These are phyloP conservation scores for Orbilia brochopaga DNA, from an alignment of 2,329 filamentous ascomycete species.

Conservation along the genomic window DNA sequence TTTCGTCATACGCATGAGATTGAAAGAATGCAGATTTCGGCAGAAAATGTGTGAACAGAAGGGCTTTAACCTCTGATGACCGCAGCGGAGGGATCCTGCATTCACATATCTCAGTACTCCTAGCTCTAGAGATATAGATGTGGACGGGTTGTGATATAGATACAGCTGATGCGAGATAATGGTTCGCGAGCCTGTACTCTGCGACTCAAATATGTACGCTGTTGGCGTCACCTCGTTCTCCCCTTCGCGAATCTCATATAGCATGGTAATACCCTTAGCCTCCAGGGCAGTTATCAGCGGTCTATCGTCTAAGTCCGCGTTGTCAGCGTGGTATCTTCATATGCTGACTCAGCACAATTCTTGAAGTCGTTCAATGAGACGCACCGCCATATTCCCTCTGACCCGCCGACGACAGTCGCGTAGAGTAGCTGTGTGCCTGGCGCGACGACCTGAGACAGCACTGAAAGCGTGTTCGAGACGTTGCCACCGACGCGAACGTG, in stretches of 20 bases:
- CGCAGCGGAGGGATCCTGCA: slow-evolving; percentile 19
- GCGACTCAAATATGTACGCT: slow-evolving; percentile 52
- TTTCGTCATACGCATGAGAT: slow-evolving; percentile 38
- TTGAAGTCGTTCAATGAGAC: slow-evolving; percentile 2
- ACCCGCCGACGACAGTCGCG: slow-evolving; percentile 46
- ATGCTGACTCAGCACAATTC: slow-evolving; percentile 24
- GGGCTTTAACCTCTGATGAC: slow-evolving; percentile 28
- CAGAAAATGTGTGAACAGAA: slow-evolving; percentile 44
- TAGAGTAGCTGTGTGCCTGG: slow-evolving; percentile 37
- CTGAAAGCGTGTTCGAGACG: slow-evolving; percentile 73
- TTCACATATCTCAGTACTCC: too few relatives aligned
- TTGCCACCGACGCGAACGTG: slow-evolving; percentile 73
- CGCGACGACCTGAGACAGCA: slow-evolving; percentile 68
- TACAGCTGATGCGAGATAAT: slow-evolving; percentile 52
- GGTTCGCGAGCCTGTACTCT: slow-evolving; percentile 43
- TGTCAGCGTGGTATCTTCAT: slow-evolving; percentile 37
- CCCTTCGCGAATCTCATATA: slow-evolving; percentile 39
- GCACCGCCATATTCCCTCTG: slow-evolving; percentile 43
- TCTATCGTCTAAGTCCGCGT: slow-evolving; percentile 42
- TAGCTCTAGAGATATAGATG: too few relatives aligned
- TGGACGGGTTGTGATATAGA: neutral
- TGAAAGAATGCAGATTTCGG: slow-evolving; percentile 25
- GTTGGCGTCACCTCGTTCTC: slow-evolving; percentile 40
- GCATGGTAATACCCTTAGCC: slow-evolving; percentile 44
- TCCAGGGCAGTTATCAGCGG: slow-evolving; percentile 42